phyloP scores from a whole-genome alignment of 352 stramenopile genomes.

The Aphanomyces astaci region DNA sequence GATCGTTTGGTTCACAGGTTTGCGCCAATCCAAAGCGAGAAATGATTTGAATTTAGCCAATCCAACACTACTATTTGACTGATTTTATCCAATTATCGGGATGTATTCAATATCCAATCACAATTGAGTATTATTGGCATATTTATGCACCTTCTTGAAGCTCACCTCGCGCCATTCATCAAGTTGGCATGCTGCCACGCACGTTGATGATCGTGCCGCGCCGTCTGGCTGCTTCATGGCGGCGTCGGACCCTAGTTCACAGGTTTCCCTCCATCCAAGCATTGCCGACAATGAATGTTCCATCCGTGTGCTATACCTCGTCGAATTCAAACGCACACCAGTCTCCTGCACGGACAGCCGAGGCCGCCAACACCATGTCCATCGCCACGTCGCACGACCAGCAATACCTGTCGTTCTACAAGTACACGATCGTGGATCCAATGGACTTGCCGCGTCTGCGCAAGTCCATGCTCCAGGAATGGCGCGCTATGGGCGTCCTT shows the following conservation, averaged over 20 bases:
- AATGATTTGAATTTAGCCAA: slow-evolving; percentile 16
- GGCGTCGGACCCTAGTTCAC: neutral
- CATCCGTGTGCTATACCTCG: too few relatives aligned
- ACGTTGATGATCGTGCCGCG: neutral
- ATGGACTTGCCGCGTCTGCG: slow-evolving; percentile 31
- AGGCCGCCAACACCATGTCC: too few relatives aligned
- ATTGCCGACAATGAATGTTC: neutral
- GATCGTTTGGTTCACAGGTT: slow-evolving; percentile 24
- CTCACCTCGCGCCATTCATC: neutral
- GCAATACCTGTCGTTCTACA: slow-evolving; percentile 45
- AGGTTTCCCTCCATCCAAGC: neutral
- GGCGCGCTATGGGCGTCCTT: slow-evolving; percentile 40
- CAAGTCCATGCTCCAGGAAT: slow-evolving; percentile 31
- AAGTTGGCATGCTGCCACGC: neutral
- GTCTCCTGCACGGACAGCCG: too few relatives aligned
- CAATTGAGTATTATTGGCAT: neutral
- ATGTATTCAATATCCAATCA: neutral
- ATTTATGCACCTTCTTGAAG: neutral
- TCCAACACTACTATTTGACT: neutral
- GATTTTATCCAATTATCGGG: neutral
- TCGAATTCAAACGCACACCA: too few relatives aligned
- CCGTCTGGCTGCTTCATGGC: neutral
- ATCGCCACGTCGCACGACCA: too few relatives aligned
- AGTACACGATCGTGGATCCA: slow-evolving; percentile 35
- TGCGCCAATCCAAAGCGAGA: slow-evolving; percentile 12